phyloP scores from a whole-genome alignment of 768 basidiomycete genomes.

The Serendipita indica region DNA sequence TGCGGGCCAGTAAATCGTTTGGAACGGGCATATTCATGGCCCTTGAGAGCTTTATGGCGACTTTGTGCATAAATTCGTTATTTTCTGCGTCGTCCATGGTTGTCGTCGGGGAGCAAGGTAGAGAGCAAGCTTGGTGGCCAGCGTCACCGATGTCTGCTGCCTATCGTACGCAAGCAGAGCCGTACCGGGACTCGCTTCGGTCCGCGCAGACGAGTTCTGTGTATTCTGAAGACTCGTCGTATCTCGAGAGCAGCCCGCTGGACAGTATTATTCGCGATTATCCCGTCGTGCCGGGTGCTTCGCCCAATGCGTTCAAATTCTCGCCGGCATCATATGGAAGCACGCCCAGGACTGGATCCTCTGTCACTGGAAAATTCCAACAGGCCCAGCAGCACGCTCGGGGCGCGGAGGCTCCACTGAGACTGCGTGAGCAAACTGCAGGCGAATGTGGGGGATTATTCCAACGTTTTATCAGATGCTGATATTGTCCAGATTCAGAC shows the following conservation, averaged over 20 bases:
- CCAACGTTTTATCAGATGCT: neutral
- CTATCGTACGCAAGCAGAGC: neutral
- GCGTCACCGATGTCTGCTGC: neutral
- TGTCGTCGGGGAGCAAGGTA: neutral
- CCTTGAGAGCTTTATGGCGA: slow-evolving; percentile 68
- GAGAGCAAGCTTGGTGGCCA: neutral
- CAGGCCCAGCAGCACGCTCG: neutral
- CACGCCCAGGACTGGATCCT: neutral
- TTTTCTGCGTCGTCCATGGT: slow-evolving; percentile 3
- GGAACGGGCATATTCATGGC: slow-evolving; percentile 67
- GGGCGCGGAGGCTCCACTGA: neutral
- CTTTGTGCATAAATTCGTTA: slow-evolving; percentile 45
- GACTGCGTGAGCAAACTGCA: neutral
- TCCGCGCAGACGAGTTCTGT: neutral
- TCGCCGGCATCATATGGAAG: neutral
- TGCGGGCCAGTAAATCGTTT: slow-evolving; percentile 63
- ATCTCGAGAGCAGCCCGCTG: neutral
- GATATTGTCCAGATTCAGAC: neutral
- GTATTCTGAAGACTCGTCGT: neutral
- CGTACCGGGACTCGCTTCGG: slow-evolving; percentile 7
- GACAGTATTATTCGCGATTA: slow-evolving; percentile 7
- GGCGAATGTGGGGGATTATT: neutral
- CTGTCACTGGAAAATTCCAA: neutral
- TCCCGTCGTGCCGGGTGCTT: slow-evolving; percentile 3
- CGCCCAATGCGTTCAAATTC: slow-evolving; percentile 4